These are phyloP conservation scores for Pichia sp. DNA, from an alignment of 1,139 yeast genomes.

Conservation along the genomic window DNA sequence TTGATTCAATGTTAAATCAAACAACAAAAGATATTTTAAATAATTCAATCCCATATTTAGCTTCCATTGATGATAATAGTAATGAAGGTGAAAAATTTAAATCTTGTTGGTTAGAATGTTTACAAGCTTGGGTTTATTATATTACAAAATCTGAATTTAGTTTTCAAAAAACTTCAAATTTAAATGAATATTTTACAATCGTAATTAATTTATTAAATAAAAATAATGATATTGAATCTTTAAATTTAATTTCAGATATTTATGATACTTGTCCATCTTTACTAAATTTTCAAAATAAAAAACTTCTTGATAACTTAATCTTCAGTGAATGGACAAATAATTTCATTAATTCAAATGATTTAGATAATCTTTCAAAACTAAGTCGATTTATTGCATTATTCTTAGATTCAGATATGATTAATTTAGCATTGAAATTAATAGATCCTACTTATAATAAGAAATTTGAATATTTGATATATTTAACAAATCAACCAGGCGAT, in stretches of 20 bases:
- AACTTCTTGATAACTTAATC: constrained; percentile 29
- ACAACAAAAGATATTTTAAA: constrained; percentile 30
- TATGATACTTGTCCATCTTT: constrained; percentile 43
- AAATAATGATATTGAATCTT: constrained; percentile 23
- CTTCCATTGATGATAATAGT: no score
- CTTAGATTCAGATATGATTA: constrained; percentile 46
- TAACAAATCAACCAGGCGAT: constrained; percentile 55
- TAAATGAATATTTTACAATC: constrained; percentile 29
- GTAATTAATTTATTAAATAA: constrained; percentile 23
- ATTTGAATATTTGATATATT: constrained; percentile 44
- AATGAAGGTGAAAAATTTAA: constrained; percentile 19
- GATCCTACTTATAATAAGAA: constrained; percentile 36
- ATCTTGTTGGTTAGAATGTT: constrained; percentile 29
- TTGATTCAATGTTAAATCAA: constrained; percentile 10
- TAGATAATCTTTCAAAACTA: constrained; percentile 38
- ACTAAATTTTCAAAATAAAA: constrained; percentile 29
- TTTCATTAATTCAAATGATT: constrained; percentile 30
- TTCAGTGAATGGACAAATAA: constrained; percentile 42
- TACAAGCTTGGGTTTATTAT: constrained; percentile 38
- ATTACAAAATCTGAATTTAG: constrained; percentile 36
- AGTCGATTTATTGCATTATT: constrained; percentile 47
- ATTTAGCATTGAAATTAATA: constrained; percentile 41
- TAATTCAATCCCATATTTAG: constrained; percentile 30
- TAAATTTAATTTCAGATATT: constrained; percentile 39
- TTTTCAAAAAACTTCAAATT: constrained; percentile 34